Evolutionary conservation across 1,284 basidiomycete genomes (phyloP).

Genomic region (Boletellus deceptivus): DNA sequence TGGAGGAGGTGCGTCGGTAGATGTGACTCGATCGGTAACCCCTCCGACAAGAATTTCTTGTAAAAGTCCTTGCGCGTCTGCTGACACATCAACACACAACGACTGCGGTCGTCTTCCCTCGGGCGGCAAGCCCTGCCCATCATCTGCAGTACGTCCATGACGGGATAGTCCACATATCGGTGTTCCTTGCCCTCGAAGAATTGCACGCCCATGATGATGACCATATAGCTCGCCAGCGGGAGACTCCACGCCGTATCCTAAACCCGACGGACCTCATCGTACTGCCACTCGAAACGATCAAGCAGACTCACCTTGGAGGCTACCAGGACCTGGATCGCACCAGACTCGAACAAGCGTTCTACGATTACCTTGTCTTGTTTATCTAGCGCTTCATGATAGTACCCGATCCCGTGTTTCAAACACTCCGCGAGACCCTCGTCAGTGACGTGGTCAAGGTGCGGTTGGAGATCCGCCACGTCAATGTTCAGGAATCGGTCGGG

Average conservation of each 20-base stretch:
- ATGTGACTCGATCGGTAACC: slow-evolving; percentile 96
- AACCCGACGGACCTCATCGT: neutral
- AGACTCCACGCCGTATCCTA: slow-evolving; percentile 95
- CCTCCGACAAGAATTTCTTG: slow-evolving; percentile 97
- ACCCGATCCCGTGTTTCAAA: slow-evolving; percentile 89
- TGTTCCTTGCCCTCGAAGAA: slow-evolving; percentile 95
- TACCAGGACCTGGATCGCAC: slow-evolving; percentile 92
- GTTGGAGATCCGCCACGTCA: slow-evolving; percentile 78
- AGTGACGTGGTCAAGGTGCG: slow-evolving; percentile 83
- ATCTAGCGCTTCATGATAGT: slow-evolving; percentile 92
- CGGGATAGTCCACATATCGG: slow-evolving; percentile 96
- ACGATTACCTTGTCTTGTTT: slow-evolving; percentile 94
- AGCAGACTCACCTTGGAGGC: slow-evolving; percentile 76
- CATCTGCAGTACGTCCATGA: slow-evolving; percentile 98
- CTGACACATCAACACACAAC: slow-evolving; percentile 96
- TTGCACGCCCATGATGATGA: slow-evolving; percentile 98
- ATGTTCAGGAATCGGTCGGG: slow-evolving; percentile 89
- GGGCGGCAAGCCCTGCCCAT: slow-evolving; percentile 96
- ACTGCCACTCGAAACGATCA: neutral
- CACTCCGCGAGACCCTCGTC: slow-evolving; percentile 81
- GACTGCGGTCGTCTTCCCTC: slow-evolving; percentile 79
- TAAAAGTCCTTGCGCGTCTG: slow-evolving; percentile 97
- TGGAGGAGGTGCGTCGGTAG: slow-evolving; percentile 84
- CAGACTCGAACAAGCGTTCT: slow-evolving; percentile 89
- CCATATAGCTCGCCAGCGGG: slow-evolving; percentile 93